Conservation (phyloP, 1,284 basidiomycete species). For the Austroboletus niveus region DNA sequence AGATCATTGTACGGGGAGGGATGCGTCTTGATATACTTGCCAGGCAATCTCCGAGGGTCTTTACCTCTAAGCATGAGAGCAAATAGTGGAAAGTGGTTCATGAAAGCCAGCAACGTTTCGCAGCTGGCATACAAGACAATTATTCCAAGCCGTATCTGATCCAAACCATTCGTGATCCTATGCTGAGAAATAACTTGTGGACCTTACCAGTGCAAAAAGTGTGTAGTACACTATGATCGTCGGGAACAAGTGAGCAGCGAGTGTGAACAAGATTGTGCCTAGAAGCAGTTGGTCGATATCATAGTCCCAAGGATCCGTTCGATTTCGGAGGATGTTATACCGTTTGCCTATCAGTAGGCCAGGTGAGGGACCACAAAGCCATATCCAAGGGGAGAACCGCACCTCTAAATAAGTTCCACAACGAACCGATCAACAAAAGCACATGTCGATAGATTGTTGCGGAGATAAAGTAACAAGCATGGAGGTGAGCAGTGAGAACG, state of each 20-base stretch:
- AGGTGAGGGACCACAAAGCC: neutral
- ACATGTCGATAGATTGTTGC: slow-evolving; percentile 65
- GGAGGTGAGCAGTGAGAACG: slow-evolving; percentile 73
- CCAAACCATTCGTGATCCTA: slow-evolving; percentile 5
- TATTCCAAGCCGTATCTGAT: slow-evolving; percentile 60
- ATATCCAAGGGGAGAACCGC: slow-evolving; percentile 18
- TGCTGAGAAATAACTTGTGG: neutral
- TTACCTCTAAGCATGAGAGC: slow-evolving; percentile 84
- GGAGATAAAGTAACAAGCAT: slow-evolving; percentile 68
- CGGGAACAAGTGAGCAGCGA: slow-evolving; percentile 88
- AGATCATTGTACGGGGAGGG: neutral
- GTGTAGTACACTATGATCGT: slow-evolving; percentile 87
- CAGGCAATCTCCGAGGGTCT: slow-evolving; percentile 81
- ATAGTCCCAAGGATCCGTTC: slow-evolving; percentile 88
- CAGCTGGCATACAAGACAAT: slow-evolving; percentile 60
- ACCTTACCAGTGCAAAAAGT: slow-evolving; percentile 72
- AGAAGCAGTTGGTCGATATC: slow-evolving; percentile 93
- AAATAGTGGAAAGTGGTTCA: slow-evolving; percentile 93
- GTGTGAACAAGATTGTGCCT: slow-evolving; percentile 92
- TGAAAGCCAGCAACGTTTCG: slow-evolving; percentile 66
- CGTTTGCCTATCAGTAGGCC: slow-evolving; percentile 64
- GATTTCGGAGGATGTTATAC: slow-evolving; percentile 78
- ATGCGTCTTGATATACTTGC: slow-evolving; percentile 38
- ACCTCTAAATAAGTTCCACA: slow-evolving; percentile 97
- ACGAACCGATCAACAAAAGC: slow-evolving; percentile 58